Evolutionary conservation across 768 basidiomycete species (phyloP).

Genomic region (Boletus pseudo-olivaceus): DNA sequence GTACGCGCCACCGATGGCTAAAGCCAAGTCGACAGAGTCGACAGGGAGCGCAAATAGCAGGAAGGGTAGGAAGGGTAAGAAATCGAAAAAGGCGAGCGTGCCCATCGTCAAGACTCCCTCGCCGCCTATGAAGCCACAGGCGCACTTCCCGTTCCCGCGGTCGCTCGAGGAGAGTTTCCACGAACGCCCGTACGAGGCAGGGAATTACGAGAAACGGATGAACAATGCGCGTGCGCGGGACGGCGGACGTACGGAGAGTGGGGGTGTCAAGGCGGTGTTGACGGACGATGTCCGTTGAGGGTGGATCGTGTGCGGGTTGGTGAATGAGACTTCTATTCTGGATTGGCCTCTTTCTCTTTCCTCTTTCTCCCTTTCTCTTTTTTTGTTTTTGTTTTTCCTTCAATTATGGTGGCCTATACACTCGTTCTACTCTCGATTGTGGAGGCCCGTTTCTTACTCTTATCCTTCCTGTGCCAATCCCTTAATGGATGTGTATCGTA

Average conservation of each 20-base stretch:
- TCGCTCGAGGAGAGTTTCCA: conserved; percentile 39
- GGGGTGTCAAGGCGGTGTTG: conserved; percentile 75
- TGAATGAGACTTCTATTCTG: conserved; percentile 13
- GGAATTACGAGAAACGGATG: conserved; percentile 52
- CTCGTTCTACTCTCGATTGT: conserved; percentile 7
- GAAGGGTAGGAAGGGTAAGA: conserved; percentile 36
- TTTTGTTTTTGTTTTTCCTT: conserved; percentile 1
- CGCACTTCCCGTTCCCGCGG: conserved; percentile 66
- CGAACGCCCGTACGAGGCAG: conserved; percentile 19
- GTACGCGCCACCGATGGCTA: conserved; percentile 27
- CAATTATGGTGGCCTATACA: conserved; percentile 8
- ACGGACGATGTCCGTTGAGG: conserved; percentile 36
- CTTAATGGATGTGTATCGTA: conserved; percentile 23
- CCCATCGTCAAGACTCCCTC: conserved; percentile 39
- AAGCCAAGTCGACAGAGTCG: conserved; percentile 26
- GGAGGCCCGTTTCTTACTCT: conserved; percentile 9
- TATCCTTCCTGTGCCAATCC: conserved; percentile 10
- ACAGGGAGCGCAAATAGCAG: conserved; percentile 23
- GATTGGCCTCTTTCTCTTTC: neutral
- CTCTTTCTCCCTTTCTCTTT: neutral
- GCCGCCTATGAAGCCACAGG: conserved; percentile 27
- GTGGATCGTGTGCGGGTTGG: conserved; percentile 3
- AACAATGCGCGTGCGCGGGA: conserved; percentile 71
- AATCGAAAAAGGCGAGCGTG: conserved; percentile 33
- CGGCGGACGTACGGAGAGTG: conserved; percentile 81